phyloP scores from a whole-genome alignment of 2,329 filamentous ascomycete species.

The Sclerotinia nivalis region DNA sequence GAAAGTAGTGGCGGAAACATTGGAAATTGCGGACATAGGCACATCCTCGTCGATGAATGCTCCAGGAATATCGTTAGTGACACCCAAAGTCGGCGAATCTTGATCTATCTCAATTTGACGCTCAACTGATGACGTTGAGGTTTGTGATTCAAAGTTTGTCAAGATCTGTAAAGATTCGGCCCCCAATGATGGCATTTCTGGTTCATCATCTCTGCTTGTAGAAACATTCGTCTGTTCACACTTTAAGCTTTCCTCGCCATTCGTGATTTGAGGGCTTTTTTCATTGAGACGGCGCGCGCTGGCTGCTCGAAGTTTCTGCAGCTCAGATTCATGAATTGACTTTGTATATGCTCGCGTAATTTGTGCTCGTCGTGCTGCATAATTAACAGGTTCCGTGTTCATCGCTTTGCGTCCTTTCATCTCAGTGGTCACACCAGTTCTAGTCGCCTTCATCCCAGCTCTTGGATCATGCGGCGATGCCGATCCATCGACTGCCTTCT shows the following conservation, averaged over 20 bases:
- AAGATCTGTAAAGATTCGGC: constrained; percentile 33
- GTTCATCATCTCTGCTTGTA: constrained; percentile 15
- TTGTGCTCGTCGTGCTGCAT: constrained; percentile 76
- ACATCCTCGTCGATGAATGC: constrained; percentile 55
- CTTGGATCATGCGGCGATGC: constrained; percentile 33
- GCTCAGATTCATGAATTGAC: constrained; percentile 74
- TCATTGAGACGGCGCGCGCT: constrained; percentile 43
- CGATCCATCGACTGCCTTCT: constrained; percentile 57
- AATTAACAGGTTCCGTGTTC: constrained; percentile 75
- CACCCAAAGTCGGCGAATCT: constrained; percentile 65
- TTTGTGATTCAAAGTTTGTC: constrained; percentile 32
- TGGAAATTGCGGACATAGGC: constrained; percentile 60
- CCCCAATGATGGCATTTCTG: constrained; percentile 20
- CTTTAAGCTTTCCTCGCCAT: not conserved
- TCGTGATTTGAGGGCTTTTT: constrained; percentile 6
- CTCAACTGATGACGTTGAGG: constrained; percentile 1
- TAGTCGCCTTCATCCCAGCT: constrained; percentile 38
- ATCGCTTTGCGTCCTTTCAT: constrained; percentile 50
- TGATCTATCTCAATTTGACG: constrained; percentile 24
- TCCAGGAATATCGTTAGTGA: constrained; percentile 57
- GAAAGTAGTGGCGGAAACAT: constrained; percentile 62
- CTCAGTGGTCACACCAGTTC: constrained; percentile 32
- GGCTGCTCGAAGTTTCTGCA: constrained; percentile 49
- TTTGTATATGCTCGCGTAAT: constrained; percentile 85
- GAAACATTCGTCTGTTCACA: not conserved